Evolutionary conservation across 2,329 filamentous ascomycete species (phyloP).

Genomic region (Tolypocladium pustulatum): DNA sequence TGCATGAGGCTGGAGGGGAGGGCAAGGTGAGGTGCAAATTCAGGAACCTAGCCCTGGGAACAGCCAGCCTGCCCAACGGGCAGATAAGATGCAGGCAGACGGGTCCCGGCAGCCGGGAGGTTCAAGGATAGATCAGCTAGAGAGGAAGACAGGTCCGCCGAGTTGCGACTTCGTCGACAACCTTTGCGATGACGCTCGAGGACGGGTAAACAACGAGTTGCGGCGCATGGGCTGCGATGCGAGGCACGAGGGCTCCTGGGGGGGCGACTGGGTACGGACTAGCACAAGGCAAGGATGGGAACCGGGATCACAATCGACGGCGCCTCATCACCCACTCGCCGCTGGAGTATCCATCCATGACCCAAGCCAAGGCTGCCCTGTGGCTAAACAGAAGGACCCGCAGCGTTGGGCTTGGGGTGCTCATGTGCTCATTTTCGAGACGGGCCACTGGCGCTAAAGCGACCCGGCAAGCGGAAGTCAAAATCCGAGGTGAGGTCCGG

Average conservation of each 20-base stretch:
- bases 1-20: neutral
- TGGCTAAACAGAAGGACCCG: constrained; percentile 15
- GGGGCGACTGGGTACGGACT: neutral
- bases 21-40: neutral
- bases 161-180: neutral
- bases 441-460: constrained; percentile 27
- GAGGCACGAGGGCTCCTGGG: neutral
- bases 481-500: neutral
- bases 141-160: neutral
- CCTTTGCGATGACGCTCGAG: neutral
- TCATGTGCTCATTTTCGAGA: constrained; percentile 37
- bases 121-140: neutral
- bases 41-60: constrained; percentile 1
- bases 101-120: neutral
- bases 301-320: neutral
- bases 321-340: neutral
- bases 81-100: neutral
- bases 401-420: constrained; percentile 28
- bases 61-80: neutral
- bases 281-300: neutral
- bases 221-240: neutral
- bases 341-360: neutral
- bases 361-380: neutral
- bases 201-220: neutral
- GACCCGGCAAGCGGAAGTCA: constrained; percentile 10